Base-by-base conservation (phyloP, 2,329 filamentous ascomycete genomes). In the Clarireedia sp. region DNA sequence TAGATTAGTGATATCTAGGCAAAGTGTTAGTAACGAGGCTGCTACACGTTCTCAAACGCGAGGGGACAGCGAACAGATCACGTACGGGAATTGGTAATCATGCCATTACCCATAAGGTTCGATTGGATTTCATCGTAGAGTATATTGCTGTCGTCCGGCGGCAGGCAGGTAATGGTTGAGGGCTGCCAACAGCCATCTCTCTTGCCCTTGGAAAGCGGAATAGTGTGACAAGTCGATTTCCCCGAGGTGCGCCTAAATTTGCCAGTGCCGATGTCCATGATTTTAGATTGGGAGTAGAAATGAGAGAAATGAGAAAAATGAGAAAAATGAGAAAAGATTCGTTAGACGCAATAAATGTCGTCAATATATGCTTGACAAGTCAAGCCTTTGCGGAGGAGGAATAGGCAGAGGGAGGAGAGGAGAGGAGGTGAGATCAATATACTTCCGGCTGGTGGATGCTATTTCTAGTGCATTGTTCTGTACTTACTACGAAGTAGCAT, bases 141-240 rank as follows among this genome's bases (percentile, higher is more conserved):
- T 24, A 44, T 54, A 50, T 14, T 33, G 19, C 23, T 41, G 26
- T 43, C 52, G 29, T 49, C 52, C 6, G 45, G 17, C 16, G 45
- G 45, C 23, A 50, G 41, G 46, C 45, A 50, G 5, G 38, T 54
- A 19, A 54, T 37, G 23, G 52, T 24, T 40, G 52, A 16, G 9
- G 52, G 33, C 19, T 54, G 45, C 52, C 52, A 54, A 36, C 38
- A 10, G 4, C 37, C 52, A 54, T 54, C 52, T 50, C 37, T 50
- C 33, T 54, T 54, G 37, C 19, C 40, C 29, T 50, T 54, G 16
- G 52, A 54, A 17, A 43, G 24, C 8, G 37, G 19, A n/a, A 50
- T 19, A 5, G 52, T 24, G 7, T 43, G 44, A 33, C 23, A 54
- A 14, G 51, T 49, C 38, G 46, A 48, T 54, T 54, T 54, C 2